Evolutionary conservation across 1,139 yeast species (phyloP).

Genomic region (Zygoascus meyerae): DNA sequence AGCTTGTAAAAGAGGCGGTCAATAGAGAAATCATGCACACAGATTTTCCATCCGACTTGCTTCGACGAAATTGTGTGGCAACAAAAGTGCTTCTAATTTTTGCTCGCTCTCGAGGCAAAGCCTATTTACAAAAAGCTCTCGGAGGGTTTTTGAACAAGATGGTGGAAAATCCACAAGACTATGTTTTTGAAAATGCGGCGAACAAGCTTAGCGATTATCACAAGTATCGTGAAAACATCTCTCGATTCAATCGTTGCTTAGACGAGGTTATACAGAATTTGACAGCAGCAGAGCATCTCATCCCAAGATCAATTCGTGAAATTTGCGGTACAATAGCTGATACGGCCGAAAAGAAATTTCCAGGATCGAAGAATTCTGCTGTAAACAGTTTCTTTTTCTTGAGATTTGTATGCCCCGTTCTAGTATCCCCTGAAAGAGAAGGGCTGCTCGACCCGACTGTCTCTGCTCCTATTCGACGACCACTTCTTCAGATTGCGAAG

Average conservation of each 20-base stretch:
- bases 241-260: slow-evolving; percentile 50
- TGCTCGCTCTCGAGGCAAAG: slow-evolving; percentile 60
- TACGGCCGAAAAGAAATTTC: slow-evolving; percentile 53
- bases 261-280: slow-evolving; percentile 52
- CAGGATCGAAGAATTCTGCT: slow-evolving; percentile 52
- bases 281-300: slow-evolving; percentile 42
- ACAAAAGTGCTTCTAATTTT: slow-evolving; percentile 69
- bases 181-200: slow-evolving; percentile 52
- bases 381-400: slow-evolving; percentile 79
- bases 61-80: slow-evolving; percentile 77
- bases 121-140: slow-evolving; percentile 50
- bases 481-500: slow-evolving; percentile 69
- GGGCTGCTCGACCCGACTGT: slow-evolving; percentile 27
- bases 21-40: slow-evolving; percentile 58
- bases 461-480: slow-evolving; percentile 49
- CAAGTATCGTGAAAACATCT: slow-evolving; percentile 40
- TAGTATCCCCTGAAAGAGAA: slow-evolving; percentile 73
- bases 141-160: slow-evolving; percentile 53
- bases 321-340: slow-evolving; percentile 58
- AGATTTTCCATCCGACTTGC: slow-evolving; percentile 60
- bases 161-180: slow-evolving; percentile 44
- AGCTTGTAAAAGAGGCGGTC: slow-evolving; percentile 52
- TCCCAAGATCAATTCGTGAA: slow-evolving; percentile 59
- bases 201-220: slow-evolving; percentile 39
- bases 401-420: slow-evolving; percentile 77